Percentiles rank a stretch among this genome's conserved stretches.
Evolutionary conservation across 1,284 basidiomycete genomes (phyloP).

Genomic region (Fomitopsis betulina): DNA sequence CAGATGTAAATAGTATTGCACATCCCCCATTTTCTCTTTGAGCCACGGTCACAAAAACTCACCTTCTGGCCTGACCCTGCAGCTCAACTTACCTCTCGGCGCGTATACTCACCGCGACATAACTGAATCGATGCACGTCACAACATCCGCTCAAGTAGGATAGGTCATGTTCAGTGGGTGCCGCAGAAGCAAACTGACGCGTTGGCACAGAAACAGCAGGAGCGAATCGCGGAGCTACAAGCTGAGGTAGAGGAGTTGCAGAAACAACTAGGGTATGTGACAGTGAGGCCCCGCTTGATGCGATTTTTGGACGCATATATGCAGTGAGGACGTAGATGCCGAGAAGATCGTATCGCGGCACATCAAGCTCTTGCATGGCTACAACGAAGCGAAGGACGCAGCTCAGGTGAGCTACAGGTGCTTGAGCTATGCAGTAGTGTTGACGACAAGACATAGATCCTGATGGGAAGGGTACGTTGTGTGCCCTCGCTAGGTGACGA

Average conservation of each 20-base stretch:
- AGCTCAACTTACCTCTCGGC: neutral
- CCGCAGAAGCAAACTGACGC: neutral
- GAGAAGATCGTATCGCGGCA: slow-evolving; percentile 64
- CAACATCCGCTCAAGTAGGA: slow-evolving; percentile 14
- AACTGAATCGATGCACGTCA: neutral
- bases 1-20: no score
- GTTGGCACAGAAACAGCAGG: slow-evolving; percentile 45
- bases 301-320: neutral
- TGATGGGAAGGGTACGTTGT: slow-evolving; percentile 49
- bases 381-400: slow-evolving; percentile 80
- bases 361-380: slow-evolving; percentile 67
- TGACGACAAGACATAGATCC: slow-evolving; percentile 33
- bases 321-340: slow-evolving; percentile 49
- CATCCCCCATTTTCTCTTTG: no score
- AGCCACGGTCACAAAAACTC: neutral
- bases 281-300: neutral
- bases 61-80: neutral
- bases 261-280: slow-evolving; percentile 46
- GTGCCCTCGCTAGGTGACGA: neutral
- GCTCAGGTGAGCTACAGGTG: slow-evolving; percentile 47
- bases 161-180: neutral
- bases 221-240: slow-evolving; percentile 45
- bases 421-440: neutral
- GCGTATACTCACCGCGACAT: neutral
- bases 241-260: slow-evolving; percentile 50